A percentile compares a stretch with the other conserved stretches of the same genome.
phyloP scores from a whole-genome alignment of 345 rosid species.

The Salix dunnii region DNA sequence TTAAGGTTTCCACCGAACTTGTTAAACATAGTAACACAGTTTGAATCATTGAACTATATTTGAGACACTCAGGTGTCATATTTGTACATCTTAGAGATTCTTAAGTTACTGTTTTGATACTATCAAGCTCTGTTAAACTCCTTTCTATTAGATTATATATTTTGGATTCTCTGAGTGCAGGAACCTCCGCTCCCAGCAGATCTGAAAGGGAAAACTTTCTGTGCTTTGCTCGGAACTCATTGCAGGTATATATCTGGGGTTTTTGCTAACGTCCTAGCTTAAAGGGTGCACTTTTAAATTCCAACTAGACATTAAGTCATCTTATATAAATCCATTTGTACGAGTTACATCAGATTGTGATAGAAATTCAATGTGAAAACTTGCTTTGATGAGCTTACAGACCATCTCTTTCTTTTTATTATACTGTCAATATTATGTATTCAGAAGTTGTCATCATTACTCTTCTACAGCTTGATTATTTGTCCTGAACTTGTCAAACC shows the following conservation, averaged over 20 bases:
- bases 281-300: conserved; percentile 1
- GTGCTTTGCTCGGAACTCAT: conserved; percentile 80
- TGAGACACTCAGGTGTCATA: not conserved
- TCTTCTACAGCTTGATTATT: not conserved
- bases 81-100: not conserved
- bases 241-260: conserved; percentile 49
- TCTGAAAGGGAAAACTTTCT: conserved; percentile 73
- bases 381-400: not conserved
- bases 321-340: not conserved
- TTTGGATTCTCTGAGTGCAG: conserved; percentile 33
- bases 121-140: conserved; percentile 1
- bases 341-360: not conserved
- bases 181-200: conserved; percentile 89
- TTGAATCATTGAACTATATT: not conserved
- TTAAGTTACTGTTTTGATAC: conserved; percentile 4
- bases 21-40: not conserved
- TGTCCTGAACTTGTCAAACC: not conserved
- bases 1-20: conserved; percentile 54
- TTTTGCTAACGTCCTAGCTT: not conserved
- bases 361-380: not conserved
- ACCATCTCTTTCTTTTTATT: not conserved
- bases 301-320: not conserved
- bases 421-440: conserved; percentile 9
- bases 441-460: not conserved
- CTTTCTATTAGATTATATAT: not conserved